Evolutionary conservation across 2,329 filamentous ascomycete genomes (phyloP).

Genomic region (Phyllosticta paracitricarpa): DNA sequence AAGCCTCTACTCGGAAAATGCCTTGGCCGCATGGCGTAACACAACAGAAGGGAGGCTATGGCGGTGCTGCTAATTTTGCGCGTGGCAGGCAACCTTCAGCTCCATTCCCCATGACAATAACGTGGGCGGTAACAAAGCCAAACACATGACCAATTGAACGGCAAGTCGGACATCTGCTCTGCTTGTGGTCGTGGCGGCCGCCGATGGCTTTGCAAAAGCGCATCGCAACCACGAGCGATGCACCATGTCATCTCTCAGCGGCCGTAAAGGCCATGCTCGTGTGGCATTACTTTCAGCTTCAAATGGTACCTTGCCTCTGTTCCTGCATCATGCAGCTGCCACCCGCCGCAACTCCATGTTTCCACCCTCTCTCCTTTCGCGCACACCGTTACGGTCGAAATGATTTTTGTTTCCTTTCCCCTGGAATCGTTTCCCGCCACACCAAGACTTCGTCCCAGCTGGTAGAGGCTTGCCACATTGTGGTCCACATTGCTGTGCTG

Average conservation of each 20-base stretch:
- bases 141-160: neutral
- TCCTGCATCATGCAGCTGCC: neutral
- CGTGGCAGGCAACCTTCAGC: constrained; percentile 7
- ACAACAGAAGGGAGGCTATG: constrained; percentile 1
- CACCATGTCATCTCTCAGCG: constrained; percentile 6
- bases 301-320: neutral
- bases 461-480: neutral
- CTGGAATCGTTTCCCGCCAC: neutral
- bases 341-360: neutral
- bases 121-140: constrained; percentile 2
- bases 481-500: neutral
- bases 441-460: neutral
- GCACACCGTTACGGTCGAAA: neutral
- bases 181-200: constrained; percentile 7
- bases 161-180: constrained; percentile 3
- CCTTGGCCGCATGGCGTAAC: neutral
- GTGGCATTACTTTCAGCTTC: constrained; percentile 9
- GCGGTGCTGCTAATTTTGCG: constrained; percentile 10
- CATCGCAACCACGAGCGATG: constrained; percentile 6
- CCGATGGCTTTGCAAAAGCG: constrained; percentile 5
- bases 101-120: constrained; percentile 5
- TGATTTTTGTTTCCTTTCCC: neutral
- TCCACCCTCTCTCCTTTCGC: neutral
- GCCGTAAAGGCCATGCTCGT: constrained; percentile 1
- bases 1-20: neutral